Base-by-base conservation (phyloP, 257 asterid genomes). In the Nicotiana knightiana region DNA sequence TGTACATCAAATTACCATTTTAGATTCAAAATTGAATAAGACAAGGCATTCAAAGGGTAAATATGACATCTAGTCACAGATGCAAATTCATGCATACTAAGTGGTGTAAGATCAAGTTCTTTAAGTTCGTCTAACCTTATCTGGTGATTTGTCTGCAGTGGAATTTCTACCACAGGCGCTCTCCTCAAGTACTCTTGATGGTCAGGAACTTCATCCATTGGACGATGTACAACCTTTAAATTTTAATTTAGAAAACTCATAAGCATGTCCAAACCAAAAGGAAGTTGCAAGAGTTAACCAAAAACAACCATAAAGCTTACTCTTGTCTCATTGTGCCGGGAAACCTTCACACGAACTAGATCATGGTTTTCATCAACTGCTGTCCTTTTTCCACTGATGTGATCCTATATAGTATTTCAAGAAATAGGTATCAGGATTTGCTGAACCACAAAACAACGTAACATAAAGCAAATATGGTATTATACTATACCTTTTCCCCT, bases 91-190 rank as follows among this genome's bases (percentile, higher is more conserved):
- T 43, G 46, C 18, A 48, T 48, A 26, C 8, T 48, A 73, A 35
- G 62, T 13, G 8, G 79, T 24, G 62, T 48, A 26, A 13, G 26
- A 48, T 26, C 79, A 73, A 73, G 79, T 51, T 73, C 62, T 73
- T 73, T 73, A 73, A 24, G 61, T 73, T 73, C 43, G 62, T 80
- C 91, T 67, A 85, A 93, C 97, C 97, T 93, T 81, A 84, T 76
- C 51, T 62, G 94, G 87, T 85, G 85, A 79, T 76, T 85, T 66
- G 83, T 64, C 83, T 83, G 87, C 54, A 87, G 83, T 81, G 83
- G 87, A 82, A 85, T 85, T 85, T 87, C 91, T 48, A 26, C 71
- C 30, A 39, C 63, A 32, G 90, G 81, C 71, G 91, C 80, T 83
- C 86, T 88, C 89, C 84, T 86, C 87, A 46, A 81, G 85, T 85